phyloP scores from a whole-genome alignment of 208 protist species.

The Leishmania arabica region DNA sequence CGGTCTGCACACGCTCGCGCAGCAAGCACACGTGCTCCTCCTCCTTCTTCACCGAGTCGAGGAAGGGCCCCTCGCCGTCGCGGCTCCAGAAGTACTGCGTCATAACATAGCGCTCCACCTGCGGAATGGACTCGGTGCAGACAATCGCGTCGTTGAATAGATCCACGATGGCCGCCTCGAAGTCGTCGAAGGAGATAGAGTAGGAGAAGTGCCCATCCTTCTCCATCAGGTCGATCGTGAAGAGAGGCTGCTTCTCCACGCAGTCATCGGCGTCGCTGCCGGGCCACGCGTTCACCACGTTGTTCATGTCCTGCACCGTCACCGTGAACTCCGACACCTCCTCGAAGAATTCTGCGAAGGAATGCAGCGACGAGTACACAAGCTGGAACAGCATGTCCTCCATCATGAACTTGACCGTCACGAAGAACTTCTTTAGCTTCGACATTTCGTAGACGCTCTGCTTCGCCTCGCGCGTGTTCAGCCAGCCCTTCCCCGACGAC shows the following conservation, averaged over 20 bases:
- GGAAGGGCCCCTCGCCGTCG: conserved; percentile 90
- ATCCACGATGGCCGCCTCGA: conserved; percentile 85
- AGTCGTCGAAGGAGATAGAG: conserved; percentile 83
- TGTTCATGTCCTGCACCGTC: conserved; percentile 87
- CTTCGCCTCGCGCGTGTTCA: conserved; percentile 95
- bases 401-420: conserved; percentile 98
- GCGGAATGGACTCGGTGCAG: conserved; percentile 90
- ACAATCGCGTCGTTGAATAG: conserved; percentile 90
- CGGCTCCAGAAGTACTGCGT: conserved; percentile 93
- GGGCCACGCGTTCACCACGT: conserved; percentile 89
- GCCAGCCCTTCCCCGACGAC: conserved; percentile 98
- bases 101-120: conserved; percentile 95
- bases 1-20: conserved; percentile 65
- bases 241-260: conserved; percentile 94
- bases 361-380: conserved; percentile 87
- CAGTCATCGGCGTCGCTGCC: conserved; percentile 92
- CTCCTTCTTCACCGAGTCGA: conserved; percentile 86
- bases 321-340: conserved; percentile 92
- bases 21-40: conserved; percentile 84
- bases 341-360: conserved; percentile 92
- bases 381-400: conserved; percentile 94
- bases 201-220: conserved; percentile 84
- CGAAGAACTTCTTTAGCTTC: conserved; percentile 98
- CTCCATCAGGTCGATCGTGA: conserved; percentile 91
- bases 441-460: conserved; percentile 97